A percentile compares a stretch with the other conserved stretches of the same genome.
Evolutionary conservation across 2,329 filamentous ascomycete species (phyloP).

Genomic region (Aspergillus aculeatus): DNA sequence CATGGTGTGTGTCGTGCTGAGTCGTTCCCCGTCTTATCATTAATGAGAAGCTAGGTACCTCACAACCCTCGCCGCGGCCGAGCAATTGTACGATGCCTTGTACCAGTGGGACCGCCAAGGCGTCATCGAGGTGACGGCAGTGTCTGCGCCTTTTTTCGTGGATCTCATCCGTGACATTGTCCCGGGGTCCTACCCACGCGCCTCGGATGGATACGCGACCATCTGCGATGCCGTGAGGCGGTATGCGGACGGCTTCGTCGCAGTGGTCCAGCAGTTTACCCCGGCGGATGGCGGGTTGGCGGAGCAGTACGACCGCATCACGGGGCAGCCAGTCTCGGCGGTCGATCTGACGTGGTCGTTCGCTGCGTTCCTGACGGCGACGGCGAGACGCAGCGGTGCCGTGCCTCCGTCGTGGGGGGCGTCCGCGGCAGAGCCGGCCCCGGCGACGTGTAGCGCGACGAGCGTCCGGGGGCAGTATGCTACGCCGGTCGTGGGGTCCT

Average conservation of each 20-base stretch:
- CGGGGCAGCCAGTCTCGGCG: slow-evolving; percentile 16
- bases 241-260: slow-evolving; percentile 59
- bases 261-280: slow-evolving; percentile 35
- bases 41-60: slow-evolving; percentile 18
- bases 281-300: slow-evolving; percentile 26
- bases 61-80: slow-evolving; percentile 67
- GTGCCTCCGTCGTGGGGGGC: slow-evolving; percentile 24
- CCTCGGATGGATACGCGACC: slow-evolving; percentile 50
- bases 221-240: slow-evolving; percentile 59
- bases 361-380: slow-evolving; percentile 20
- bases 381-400: slow-evolving; percentile 14
- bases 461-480: background rate
- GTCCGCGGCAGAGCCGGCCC: slow-evolving; percentile 1
- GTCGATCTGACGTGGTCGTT: slow-evolving; percentile 24
- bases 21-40: background rate
- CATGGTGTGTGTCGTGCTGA: slow-evolving; percentile 57
- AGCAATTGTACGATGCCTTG: slow-evolving; percentile 72
- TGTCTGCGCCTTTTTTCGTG: slow-evolving; percentile 69
- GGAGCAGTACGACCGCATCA: slow-evolving; percentile 36
- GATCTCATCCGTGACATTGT: slow-evolving; percentile 59
- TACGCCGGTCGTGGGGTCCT: background rate
- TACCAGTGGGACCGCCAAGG: slow-evolving; percentile 65
- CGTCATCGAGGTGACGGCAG: slow-evolving; percentile 61
- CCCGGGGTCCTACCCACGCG: slow-evolving; percentile 64
- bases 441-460: background rate